Percentiles rank a stretch among this genome's conserved stretches.
These are phyloP conservation scores for Ilex paraguariensis DNA, from an alignment of 305 asterid species.

Conservation along the genomic window DNA sequence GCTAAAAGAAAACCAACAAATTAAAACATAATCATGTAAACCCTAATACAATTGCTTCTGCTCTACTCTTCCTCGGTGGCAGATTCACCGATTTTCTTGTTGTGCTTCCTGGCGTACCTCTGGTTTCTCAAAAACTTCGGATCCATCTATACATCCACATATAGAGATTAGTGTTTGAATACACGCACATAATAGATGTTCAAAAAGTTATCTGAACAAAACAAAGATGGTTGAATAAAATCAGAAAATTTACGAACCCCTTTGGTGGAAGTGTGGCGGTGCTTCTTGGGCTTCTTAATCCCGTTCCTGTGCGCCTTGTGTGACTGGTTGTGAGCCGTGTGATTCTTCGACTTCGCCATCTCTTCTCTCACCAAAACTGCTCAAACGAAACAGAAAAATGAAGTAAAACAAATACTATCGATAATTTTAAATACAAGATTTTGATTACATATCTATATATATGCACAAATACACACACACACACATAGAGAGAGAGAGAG, in stretches of 20 bases:
- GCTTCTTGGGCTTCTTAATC: conserved; percentile 73
- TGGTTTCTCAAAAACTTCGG: conserved; percentile 95
- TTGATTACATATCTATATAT: no score
- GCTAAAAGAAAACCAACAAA: background rate
- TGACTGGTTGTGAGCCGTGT: conserved; percentile 88
- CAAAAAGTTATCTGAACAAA: no score
- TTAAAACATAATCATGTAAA: conserved; percentile 4
- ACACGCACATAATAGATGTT: no score
- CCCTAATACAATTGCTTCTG: background rate
- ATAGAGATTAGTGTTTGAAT: no score
- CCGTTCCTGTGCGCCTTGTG: conserved; percentile 79
- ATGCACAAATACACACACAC: no score
- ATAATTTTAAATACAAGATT: no score
- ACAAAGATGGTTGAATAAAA: background rate
- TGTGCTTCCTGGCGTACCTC: conserved; percentile 90
- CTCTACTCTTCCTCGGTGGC: conserved; percentile 53
- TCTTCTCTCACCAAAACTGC: conserved; percentile 2
- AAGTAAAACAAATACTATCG: no score
- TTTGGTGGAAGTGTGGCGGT: conserved; percentile 71
- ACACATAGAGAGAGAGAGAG: no score
- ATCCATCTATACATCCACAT: conserved; percentile 48
- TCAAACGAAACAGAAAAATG: no score
- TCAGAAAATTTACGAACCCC: conserved; percentile 33
- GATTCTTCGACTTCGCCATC: conserved; percentile 84
- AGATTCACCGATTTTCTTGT: conserved; percentile 44